Evolutionary conservation across 352 stramenopile genomes (phyloP), one percentile per base, ranked within the genome.

Genomic region (Phytophthora idaei): DNA sequence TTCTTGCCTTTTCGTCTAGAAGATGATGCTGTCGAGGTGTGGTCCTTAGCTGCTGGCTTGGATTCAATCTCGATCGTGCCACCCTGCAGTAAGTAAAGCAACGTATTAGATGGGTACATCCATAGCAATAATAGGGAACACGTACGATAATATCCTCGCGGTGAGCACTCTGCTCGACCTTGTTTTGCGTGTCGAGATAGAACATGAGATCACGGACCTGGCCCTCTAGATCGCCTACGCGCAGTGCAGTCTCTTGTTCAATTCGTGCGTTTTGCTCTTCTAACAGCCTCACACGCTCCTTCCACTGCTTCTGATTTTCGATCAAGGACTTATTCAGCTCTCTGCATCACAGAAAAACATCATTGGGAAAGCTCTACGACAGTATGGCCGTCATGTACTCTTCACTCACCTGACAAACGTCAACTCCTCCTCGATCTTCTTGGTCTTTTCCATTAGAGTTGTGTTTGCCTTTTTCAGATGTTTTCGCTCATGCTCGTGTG

Each of bases 171-270:
- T 92, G 78, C 56, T 93, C 86, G 3, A 97, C 81, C 61, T 93
- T 93, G 71, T 67, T 93, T 60, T 95, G 90, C 32, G 88, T 95
- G 59, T 97, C 90, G 29, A 97, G 61, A 64, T 95, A 96, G 61
- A 97, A 96, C 90, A 97, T 97, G 8, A 97, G 60, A 65, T 97
- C 90, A 28, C 86, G 83, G 9, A 95, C 87, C 61, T 97, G 88
- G n/a, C 75, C 76, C 56, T 97, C 88, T 49, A 96, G 63, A 50
- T 95, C 88, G 3, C 77, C 85, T 27, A 96, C 64, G 2, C 85
- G 89, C 8, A 78, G 31, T 3, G 83, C 71, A 8, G 83, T 91
- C 31, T 93, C 81, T 29, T 73, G 71, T 57, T 93, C 81, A 53
- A 81, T 62, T 17, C 73, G 81, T 29, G 65, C 55, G 34, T 87